phyloP scores from a whole-genome alignment of 106 monocot species.

The Posidonia australis region DNA sequence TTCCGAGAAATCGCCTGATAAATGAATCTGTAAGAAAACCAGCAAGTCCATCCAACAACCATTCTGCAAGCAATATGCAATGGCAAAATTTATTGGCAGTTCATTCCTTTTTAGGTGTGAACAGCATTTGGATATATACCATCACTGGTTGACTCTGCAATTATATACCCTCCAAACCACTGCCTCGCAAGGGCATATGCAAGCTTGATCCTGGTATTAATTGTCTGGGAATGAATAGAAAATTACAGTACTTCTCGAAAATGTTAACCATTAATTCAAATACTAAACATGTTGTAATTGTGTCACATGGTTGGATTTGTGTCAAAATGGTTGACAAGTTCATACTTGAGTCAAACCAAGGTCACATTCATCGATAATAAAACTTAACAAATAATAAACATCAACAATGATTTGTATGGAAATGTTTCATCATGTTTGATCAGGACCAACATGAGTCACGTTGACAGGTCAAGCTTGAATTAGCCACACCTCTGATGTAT shows the following conservation, averaged over 20 bases:
- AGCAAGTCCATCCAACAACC: conserved; percentile 90
- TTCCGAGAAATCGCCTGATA: conserved; percentile 77
- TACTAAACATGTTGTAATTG: no score
- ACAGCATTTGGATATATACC: conserved; percentile 25
- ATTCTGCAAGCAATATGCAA: conserved; percentile 42
- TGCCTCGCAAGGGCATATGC: conserved; percentile 92
- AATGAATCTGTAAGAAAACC: conserved; percentile 88
- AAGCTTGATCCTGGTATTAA: conserved; percentile 81
- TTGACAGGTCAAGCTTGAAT: no score
- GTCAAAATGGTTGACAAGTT: no score
- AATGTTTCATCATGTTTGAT: no score
- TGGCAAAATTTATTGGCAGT: background rate
- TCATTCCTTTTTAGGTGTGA: background rate
- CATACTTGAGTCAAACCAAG: no score
- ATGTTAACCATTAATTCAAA: no score
- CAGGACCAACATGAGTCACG: no score
- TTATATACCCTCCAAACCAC: conserved; percentile 90
- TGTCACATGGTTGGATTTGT: no score
- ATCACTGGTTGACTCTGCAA: conserved; percentile 69
- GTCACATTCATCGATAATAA: no score
- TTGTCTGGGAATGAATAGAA: conserved; percentile 32
- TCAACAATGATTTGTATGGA: no score
- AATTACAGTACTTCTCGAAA: background rate
- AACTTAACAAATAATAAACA: no score
- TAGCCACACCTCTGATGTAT: no score